Conservation (phyloP, 805 yeast genomes). For the Ogataea sp. region DNA sequence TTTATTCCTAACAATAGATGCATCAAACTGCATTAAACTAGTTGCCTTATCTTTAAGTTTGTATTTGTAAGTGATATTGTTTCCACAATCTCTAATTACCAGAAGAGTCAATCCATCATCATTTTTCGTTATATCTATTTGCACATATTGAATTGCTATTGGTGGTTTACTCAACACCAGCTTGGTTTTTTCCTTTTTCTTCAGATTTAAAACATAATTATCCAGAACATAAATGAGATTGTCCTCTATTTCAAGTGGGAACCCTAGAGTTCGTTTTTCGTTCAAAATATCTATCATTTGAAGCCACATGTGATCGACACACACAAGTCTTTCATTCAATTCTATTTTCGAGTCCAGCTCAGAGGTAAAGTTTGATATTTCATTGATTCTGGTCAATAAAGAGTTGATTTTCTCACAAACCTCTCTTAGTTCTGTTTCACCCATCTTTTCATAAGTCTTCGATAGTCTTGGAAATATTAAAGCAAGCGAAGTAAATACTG, state of each 20-base stretch:
- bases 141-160: constrained; percentile 21
- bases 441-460: constrained; percentile 14
- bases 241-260: constrained; percentile 18
- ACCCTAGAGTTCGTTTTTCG: constrained; percentile 15
- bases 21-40: constrained; percentile 9
- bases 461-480: constrained; percentile 16
- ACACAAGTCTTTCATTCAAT: constrained; percentile 21
- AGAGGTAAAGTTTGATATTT: constrained; percentile 21
- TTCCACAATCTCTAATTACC: constrained; percentile 16
- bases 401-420: constrained; percentile 12
- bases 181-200: constrained; percentile 12
- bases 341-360: constrained; percentile 23
- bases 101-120: constrained; percentile 13
- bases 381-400: constrained; percentile 15
- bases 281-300: constrained; percentile 25
- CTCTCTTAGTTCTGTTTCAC: constrained; percentile 6
- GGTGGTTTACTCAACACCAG: constrained; percentile 15
- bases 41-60: background rate
- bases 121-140: constrained; percentile 1
- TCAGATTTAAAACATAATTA: constrained; percentile 19
- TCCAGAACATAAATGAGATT: constrained; percentile 34
- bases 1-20: constrained; percentile 12
- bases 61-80: constrained; percentile 7
- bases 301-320: constrained; percentile 20
- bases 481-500: constrained; percentile 22